Evolutionary conservation across 805 yeast species (phyloP).

Genomic region (Candida lessepsii): DNA sequence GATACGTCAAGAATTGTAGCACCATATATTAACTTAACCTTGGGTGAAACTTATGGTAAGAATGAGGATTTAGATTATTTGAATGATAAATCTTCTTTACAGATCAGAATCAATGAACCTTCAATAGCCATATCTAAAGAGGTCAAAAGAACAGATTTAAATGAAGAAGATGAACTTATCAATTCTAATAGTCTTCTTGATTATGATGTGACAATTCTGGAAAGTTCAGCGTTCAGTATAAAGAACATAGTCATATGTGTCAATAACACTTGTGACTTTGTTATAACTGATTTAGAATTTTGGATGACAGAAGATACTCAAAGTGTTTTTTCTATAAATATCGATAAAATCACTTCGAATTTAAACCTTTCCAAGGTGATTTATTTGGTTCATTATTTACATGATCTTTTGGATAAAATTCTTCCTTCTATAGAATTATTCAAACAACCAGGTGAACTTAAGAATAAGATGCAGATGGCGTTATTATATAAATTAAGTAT

Average conservation of each 20-base stretch:
- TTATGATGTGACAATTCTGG: slow-evolving; percentile 7
- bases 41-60: slow-evolving; percentile 31
- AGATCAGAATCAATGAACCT: slow-evolving; percentile 33
- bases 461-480: slow-evolving; percentile 26
- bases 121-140: slow-evolving; percentile 30
- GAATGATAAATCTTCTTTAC: slow-evolving; percentile 1
- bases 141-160: slow-evolving; percentile 7
- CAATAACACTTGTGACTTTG: slow-evolving; percentile 15
- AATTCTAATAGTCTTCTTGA: slow-evolving; percentile 4
- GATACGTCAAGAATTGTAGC: slow-evolving; percentile 47
- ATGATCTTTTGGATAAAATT: slow-evolving; percentile 12
- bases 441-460: slow-evolving; percentile 14
- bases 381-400: slow-evolving; percentile 23
- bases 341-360: slow-evolving; percentile 20
- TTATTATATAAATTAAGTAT: slow-evolving; percentile 40
- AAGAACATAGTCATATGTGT: slow-evolving; percentile 24
- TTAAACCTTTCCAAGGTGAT: slow-evolving; percentile 21
- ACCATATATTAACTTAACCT: slow-evolving; percentile 42
- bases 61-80: slow-evolving; percentile 1
- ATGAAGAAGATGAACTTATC: slow-evolving; percentile 2
- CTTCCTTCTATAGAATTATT: slow-evolving; percentile 20
- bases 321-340: slow-evolving; percentile 18
- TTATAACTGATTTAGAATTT: slow-evolving; percentile 33
- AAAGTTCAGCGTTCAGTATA: slow-evolving; percentile 31
- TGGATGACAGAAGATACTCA: slow-evolving; percentile 31